Conservation (phyloP, 305 asterid genomes). For the Salvia sclarea region DNA sequence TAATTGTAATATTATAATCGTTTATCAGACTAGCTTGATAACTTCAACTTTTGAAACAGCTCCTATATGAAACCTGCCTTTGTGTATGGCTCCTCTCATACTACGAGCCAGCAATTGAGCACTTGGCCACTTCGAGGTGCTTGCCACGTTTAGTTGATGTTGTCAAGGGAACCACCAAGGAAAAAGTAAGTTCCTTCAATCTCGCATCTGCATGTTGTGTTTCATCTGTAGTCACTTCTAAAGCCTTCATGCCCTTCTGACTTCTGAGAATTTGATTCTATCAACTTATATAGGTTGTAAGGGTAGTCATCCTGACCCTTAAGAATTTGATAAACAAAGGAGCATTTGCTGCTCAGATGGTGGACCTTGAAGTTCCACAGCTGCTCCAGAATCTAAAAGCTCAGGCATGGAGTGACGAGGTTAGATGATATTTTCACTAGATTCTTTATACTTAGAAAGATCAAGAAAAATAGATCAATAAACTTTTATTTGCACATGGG, state of each 20-base stretch:
- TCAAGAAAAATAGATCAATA: not conserved
- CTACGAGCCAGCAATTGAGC: slow-evolving; percentile 85
- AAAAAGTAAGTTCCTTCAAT: slow-evolving; percentile 55
- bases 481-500: slow-evolving; percentile 9
- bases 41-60: slow-evolving; percentile 53
- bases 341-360: slow-evolving; percentile 81
- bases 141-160: slow-evolving; percentile 71
- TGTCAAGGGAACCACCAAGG: slow-evolving; percentile 88
- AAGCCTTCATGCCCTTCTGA: slow-evolving; percentile 16
- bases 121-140: slow-evolving; percentile 75
- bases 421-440: slow-evolving; percentile 32
- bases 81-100: slow-evolving; percentile 89
- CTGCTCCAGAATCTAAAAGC: slow-evolving; percentile 83
- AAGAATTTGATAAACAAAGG: slow-evolving; percentile 80
- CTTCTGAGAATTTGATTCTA: slow-evolving; percentile 26
- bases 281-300: slow-evolving; percentile 65
- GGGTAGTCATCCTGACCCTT: slow-evolving; percentile 82
- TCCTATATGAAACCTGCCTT: slow-evolving; percentile 90
- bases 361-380: slow-evolving; percentile 77
- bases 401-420: slow-evolving; percentile 99
- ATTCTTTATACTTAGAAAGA: slow-evolving; percentile 8
- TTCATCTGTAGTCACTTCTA: not conserved
- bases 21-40: slow-evolving; percentile 24
- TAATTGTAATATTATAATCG: not conserved
- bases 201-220: slow-evolving; percentile 9